Percentiles rank a stretch among this genome's conserved stretches.
Evolutionary conservation across 2,329 filamentous ascomycete genomes (phyloP).

Genomic region (Byssochlamys sp.): DNA sequence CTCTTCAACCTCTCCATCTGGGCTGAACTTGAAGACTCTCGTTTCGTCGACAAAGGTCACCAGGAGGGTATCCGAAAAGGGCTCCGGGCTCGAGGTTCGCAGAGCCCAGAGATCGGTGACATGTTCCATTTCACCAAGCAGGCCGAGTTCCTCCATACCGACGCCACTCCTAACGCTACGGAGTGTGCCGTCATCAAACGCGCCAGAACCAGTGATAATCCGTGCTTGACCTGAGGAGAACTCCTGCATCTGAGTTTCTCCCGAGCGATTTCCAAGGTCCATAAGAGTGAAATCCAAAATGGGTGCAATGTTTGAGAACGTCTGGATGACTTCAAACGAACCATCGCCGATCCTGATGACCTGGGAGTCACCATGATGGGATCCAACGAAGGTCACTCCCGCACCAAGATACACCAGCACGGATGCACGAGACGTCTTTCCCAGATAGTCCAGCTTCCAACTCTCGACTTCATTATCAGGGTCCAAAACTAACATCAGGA

Average conservation of each 20-base stretch:
- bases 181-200: slow-evolving; percentile 76
- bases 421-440: slow-evolving; percentile 63
- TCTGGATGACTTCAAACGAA: slow-evolving; percentile 60
- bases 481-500: slow-evolving; percentile 67
- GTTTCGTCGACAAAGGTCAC: slow-evolving; percentile 78
- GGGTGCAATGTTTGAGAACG: slow-evolving; percentile 74
- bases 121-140: slow-evolving; percentile 67
- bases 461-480: slow-evolving; percentile 57
- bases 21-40: slow-evolving; percentile 66
- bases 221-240: slow-evolving; percentile 92
- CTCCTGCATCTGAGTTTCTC: slow-evolving; percentile 69
- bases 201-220: slow-evolving; percentile 85
- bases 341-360: slow-evolving; percentile 57
- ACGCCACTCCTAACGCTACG: slow-evolving; percentile 89
- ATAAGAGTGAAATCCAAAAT: slow-evolving; percentile 90
- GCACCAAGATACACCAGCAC: slow-evolving; percentile 62
- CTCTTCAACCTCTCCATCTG: slow-evolving; percentile 74
- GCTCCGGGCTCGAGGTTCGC: slow-evolving; percentile 39
- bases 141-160: slow-evolving; percentile 75
- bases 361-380: slow-evolving; percentile 86
- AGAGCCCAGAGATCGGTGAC: slow-evolving; percentile 66
- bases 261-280: slow-evolving; percentile 82
- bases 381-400: slow-evolving; percentile 72
- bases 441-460: slow-evolving; percentile 61
- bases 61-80: slow-evolving; percentile 56